Evolutionary conservation across 2,329 filamentous ascomycete species (phyloP), one percentile per base, ranked within the genome.

Genomic region (Fusarium protoensiforme): DNA sequence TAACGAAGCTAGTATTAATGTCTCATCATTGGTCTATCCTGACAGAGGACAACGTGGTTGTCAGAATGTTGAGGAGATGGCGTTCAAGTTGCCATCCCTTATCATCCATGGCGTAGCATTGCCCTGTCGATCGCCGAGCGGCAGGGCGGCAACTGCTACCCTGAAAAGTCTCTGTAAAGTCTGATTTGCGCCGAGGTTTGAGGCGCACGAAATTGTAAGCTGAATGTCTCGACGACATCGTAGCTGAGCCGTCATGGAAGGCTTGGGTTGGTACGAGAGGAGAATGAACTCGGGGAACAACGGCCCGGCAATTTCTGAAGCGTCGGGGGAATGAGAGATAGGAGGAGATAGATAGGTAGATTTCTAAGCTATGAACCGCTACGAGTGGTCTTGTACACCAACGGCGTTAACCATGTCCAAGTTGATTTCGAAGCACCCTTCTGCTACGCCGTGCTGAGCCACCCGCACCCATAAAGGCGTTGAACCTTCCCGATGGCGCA

Each of bases 401-500:
- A 41, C 3, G 58, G 35, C 5, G 18, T 65, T 5, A 41, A 22
- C 8, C 7, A 65, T n/a, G 59, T 39, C 2, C 18, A 58, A 14
- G 61, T 68, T 41, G 57, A 61, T 35, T 24, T 59, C 11, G 20
- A 46, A 35, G 51, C 11, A 62, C 35, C 2, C 29, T 66, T 14
- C 8, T 65, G 5, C 41, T 66, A 35, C 35, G 51, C 20, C 11
- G 27, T 36, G 20, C 20, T 33, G 6, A 24, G 5, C 18, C 10
- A 22, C 18, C 16, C 7, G 7, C 3, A 39, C 1, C 16, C 7
- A 11, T 6, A 33, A 9, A 14, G 4, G 22, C n/a, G 29, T 38
- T 41, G 22, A 24, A 14, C 13, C 38, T 54, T 84, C 29, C 7
- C 77, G 82, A 22, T 87, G 85, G 83, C 83, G 81, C 59, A 80